phyloP scores from a whole-genome alignment of 176 grass and related monocot species.

The Cenchrus americanus region DNA sequence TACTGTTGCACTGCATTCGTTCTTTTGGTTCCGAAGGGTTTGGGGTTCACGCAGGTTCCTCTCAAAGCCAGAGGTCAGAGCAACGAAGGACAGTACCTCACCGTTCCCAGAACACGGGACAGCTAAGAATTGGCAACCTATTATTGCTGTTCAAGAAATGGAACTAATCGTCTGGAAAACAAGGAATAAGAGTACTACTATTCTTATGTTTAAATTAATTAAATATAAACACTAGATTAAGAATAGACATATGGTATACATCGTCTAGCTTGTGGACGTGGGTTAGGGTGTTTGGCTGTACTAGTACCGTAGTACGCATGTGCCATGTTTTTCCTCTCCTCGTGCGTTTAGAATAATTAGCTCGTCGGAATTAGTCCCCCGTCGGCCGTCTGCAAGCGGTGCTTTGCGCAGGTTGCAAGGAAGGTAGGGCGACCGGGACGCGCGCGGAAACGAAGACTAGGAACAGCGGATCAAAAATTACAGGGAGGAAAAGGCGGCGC shows the following conservation, averaged over 20 bases:
- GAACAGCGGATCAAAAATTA: background rate
- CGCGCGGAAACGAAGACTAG: background rate
- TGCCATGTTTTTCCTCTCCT: background rate
- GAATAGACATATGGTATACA: background rate
- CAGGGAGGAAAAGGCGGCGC: background rate
- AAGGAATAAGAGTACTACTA: background rate
- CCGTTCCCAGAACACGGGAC: background rate
- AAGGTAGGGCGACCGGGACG: conserved; percentile 15
- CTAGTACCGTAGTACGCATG: background rate
- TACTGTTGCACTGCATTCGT: background rate
- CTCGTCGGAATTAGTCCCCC: background rate
- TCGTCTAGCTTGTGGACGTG: background rate
- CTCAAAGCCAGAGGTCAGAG: too few relatives aligned
- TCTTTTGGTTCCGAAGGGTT: too few relatives aligned
- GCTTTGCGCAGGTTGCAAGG: conserved; percentile 35
- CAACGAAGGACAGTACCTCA: too few relatives aligned
- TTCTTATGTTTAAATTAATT: background rate
- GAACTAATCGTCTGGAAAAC: background rate
- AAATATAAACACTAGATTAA: background rate
- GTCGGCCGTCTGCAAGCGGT: background rate
- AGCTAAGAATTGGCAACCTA: background rate
- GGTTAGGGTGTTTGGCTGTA: background rate
- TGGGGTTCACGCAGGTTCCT: too few relatives aligned
- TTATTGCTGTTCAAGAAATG: background rate
- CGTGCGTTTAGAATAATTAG: background rate